Evolutionary conservation across 768 basidiomycete genomes (phyloP).

Genomic region (Mycena indigotica): DNA sequence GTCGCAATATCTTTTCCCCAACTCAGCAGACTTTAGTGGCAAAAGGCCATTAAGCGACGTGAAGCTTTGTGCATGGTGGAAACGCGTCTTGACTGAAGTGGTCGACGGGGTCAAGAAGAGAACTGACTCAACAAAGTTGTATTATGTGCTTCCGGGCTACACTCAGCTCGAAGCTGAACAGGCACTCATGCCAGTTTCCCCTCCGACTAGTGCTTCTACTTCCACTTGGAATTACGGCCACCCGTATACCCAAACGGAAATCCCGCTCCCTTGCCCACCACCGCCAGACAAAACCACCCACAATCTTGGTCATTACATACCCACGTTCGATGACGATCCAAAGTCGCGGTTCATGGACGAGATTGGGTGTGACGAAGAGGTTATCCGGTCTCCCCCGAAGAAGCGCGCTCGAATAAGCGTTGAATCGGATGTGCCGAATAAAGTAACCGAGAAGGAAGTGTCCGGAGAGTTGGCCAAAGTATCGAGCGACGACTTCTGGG

Average conservation of each 20-base stretch:
- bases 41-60: slow-evolving; percentile 80
- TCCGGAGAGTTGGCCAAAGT: slow-evolving; percentile 63
- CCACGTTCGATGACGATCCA: slow-evolving; percentile 95
- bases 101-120: slow-evolving; percentile 42
- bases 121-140: slow-evolving; percentile 42
- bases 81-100: slow-evolving; percentile 64
- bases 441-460: slow-evolving; percentile 27
- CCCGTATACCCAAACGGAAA: slow-evolving; percentile 64
- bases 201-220: slow-evolving; percentile 19
- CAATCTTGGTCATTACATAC: slow-evolving; percentile 75
- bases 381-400: slow-evolving; percentile 58
- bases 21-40: slow-evolving; percentile 66
- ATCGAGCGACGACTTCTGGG: slow-evolving; percentile 87
- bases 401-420: slow-evolving; percentile 53
- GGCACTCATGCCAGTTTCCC: slow-evolving; percentile 46
- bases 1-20: slow-evolving; percentile 91
- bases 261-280: slow-evolving; percentile 45
- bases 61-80: slow-evolving; percentile 93
- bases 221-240: slow-evolving; percentile 75
- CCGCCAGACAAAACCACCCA: slow-evolving; percentile 30
- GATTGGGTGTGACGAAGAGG: slow-evolving; percentile 69
- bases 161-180: slow-evolving; percentile 66
- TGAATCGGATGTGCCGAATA: slow-evolving; percentile 19
- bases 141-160: slow-evolving; percentile 73
- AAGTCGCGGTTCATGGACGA: slow-evolving; percentile 94